phyloP scores from a whole-genome alignment of 768 basidiomycete species.

The Mycena amicta region DNA sequence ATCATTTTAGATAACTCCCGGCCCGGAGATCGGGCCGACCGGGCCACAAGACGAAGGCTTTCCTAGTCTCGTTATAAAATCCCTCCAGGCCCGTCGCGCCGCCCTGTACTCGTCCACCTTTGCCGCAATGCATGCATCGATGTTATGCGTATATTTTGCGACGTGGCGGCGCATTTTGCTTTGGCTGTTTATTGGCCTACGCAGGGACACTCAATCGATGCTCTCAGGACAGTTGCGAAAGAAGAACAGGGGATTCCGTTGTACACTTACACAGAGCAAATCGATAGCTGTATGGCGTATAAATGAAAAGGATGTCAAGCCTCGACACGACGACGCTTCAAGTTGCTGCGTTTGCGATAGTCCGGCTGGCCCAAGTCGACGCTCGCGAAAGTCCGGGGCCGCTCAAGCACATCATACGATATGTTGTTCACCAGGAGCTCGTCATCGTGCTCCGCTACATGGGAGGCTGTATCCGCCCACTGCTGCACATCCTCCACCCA shows the following conservation, averaged over 20 bases:
- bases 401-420: background rate
- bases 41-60: too few relatives aligned
- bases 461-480: background rate
- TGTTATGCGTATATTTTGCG: background rate
- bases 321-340: background rate
- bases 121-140: background rate
- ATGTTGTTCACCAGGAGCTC: background rate
- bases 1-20: too few relatives aligned
- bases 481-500: background rate
- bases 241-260: too few relatives aligned
- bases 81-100: too few relatives aligned
- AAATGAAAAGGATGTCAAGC: background rate
- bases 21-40: too few relatives aligned
- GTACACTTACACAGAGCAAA: background rate
- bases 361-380: background rate
- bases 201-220: too few relatives aligned
- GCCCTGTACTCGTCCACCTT: background rate
- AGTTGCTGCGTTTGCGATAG: background rate
- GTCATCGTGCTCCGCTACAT: background rate
- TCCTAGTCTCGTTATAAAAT: too few relatives aligned
- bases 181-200: too few relatives aligned
- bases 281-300: background rate
- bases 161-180: too few relatives aligned
- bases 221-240: too few relatives aligned
- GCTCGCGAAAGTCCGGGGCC: background rate